Evolutionary conservation across 257 asterid genomes (phyloP), one percentile per base, ranked within the genome.

Genomic region (Galeopsis tetrahit): DNA sequence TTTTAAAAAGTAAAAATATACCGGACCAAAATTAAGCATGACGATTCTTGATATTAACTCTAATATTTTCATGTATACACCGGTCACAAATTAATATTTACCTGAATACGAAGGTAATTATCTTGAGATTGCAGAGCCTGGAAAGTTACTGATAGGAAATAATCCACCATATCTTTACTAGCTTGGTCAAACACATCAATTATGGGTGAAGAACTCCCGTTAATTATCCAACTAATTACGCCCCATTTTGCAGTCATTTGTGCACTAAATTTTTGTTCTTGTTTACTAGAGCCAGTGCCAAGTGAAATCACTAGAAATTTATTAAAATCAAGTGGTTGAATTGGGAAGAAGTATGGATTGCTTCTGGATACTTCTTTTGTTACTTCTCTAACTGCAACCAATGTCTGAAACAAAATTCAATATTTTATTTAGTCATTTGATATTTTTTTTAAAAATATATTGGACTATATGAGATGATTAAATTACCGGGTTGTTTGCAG

Each of bases 401-500:
- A 52, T 14, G 94, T 63, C 94, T 85, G 75, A 4, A 73, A 13
- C 44, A 55, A 1, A 17, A 17, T 0, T 7, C 34, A 14, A 53
- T 21, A 17, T 21, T 53, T 17, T 2, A 51, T 17, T 17, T 53
- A 17, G 34, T 53, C 13, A 15, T 53, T 7, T 17, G 9, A 10
- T n/a, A n/a, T 2, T 13, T 46, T 21, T 21, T 21, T 21, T 21
- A 21, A 21, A 21, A 21, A 21, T 21, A 21, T 21, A 21, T 21
- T 21, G 28, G 28, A 21, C 28, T 21, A 21, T 21, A 0, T 21
- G 28, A 21, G 28, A 21, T 21, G 28, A 34, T 39, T 42, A 10
- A 21, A 7, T 2, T 79, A 86, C 95, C 69, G 95, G 95, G 61
- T 88, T 88, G 79, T 88, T 86, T 4, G 87, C 92, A 31, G 87